Evolutionary conservation across 2,329 filamentous ascomycete species (phyloP).

Genomic region (Scedosporium apiospermum): DNA sequence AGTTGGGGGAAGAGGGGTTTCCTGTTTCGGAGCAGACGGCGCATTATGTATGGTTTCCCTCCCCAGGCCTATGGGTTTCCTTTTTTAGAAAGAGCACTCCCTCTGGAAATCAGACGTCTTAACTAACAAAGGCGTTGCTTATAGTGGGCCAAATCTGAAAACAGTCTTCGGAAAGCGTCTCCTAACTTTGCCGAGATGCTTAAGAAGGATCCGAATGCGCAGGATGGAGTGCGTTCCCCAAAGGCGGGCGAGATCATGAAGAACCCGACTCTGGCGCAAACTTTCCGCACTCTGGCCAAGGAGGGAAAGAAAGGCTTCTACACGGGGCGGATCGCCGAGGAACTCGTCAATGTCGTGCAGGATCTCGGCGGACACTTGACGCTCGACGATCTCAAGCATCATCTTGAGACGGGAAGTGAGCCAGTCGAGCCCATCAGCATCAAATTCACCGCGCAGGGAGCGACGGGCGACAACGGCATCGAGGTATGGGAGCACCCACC

Average conservation of each 20-base stretch:
- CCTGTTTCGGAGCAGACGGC: conserved; percentile 76
- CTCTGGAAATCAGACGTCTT: neutral
- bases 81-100: neutral
- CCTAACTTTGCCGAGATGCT: conserved; percentile 84
- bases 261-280: conserved; percentile 71
- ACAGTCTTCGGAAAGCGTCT: conserved; percentile 58
- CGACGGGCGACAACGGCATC: conserved; percentile 38
- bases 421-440: conserved; percentile 79
- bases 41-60: conserved; percentile 44
- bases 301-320: conserved; percentile 91
- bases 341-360: conserved; percentile 67
- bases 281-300: conserved; percentile 68
- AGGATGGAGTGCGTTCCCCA: conserved; percentile 65
- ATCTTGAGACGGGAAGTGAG: conserved; percentile 60
- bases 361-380: conserved; percentile 70
- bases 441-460: conserved; percentile 59
- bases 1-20: conserved; percentile 79
- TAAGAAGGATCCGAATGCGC: conserved; percentile 60
- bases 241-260: conserved; percentile 78
- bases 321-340: conserved; percentile 70
- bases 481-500: conserved; percentile 95
- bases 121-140: neutral
- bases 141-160: conserved; percentile 65
- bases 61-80: neutral
- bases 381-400: conserved; percentile 70